Percentiles rank a stretch among this genome's conserved stretches.
phyloP scores from a whole-genome alignment of 164 flowering plant genomes.

The Umbilicus rupestris region DNA sequence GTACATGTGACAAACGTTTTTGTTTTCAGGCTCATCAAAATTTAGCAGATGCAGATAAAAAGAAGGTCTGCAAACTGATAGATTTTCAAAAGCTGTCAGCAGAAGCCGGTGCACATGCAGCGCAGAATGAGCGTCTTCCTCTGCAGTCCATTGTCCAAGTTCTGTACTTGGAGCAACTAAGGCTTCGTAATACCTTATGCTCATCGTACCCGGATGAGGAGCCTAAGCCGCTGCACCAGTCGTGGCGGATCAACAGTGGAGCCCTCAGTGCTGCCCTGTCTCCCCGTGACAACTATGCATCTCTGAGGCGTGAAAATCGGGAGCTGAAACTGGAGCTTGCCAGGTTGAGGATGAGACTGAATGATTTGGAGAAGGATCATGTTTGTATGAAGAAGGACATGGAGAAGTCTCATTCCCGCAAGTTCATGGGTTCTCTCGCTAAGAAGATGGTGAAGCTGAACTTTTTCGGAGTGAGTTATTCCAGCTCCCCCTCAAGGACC shows the following conservation, averaged over 20 bases:
- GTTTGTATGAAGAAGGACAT: slow-evolving; percentile 81
- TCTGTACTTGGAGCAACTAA: slow-evolving; percentile 80
- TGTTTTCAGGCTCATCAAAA: slow-evolving; percentile 71
- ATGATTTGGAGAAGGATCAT: slow-evolving; percentile 88
- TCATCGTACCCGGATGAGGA: slow-evolving; percentile 54
- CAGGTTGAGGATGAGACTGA: slow-evolving; percentile 76
- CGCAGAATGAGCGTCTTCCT: slow-evolving; percentile 92
- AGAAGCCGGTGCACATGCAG: slow-evolving; percentile 96
- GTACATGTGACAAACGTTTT: background rate
- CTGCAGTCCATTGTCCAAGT: slow-evolving; percentile 90
- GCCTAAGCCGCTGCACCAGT: slow-evolving; percentile 53
- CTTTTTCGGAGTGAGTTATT: slow-evolving; percentile 56
- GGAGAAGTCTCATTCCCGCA: slow-evolving; percentile 62
- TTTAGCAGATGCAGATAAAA: slow-evolving; percentile 64
- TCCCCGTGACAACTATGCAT: slow-evolving; percentile 92
- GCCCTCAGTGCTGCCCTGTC: slow-evolving; percentile 91
- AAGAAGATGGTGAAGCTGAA: slow-evolving; percentile 60
- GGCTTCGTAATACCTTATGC: slow-evolving; percentile 69
- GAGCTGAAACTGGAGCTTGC: slow-evolving; percentile 91
- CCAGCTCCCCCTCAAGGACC: slow-evolving; percentile 76
- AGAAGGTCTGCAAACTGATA: slow-evolving; percentile 67
- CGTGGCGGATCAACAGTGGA: slow-evolving; percentile 85
- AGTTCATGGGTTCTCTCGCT: slow-evolving; percentile 65
- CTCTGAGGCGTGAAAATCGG: slow-evolving; percentile 78
- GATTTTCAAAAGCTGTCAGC: slow-evolving; percentile 92